Evolutionary conservation across 768 basidiomycete species (phyloP), one percentile per base, ranked within the genome.

Genomic region (Udeniomyces megalosporus): DNA sequence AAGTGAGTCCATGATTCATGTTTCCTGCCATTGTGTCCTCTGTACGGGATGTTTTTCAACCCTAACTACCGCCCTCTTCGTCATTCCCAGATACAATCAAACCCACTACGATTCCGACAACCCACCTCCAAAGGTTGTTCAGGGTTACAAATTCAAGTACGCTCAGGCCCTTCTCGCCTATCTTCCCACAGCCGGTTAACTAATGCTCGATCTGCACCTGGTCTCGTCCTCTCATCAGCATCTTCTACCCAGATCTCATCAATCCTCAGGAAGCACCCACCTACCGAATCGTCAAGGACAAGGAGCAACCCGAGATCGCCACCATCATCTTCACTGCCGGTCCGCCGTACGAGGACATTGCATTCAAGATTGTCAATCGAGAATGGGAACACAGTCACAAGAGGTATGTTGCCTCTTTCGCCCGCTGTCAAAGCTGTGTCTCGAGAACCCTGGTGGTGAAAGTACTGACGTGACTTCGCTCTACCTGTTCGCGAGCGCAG

Each of bases 101-200:
- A 97, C 95, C 3, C 95, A 97, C 76, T 99, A 97, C 74, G 95
- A 96, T 89, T 93, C 88, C 68, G 95, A 97, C 71, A 99, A 99
- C 72, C 95, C 95, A 49, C 95, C 95, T 29, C 95, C 95, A 10
- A 99, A 99, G 74, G 92, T 97, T 62, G 95, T 99, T 10, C 95
- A 97, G 74, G 95, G 95, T 56, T 99, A 99, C 76, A 97, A 97
- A 77, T 65, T 65, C 63, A 65, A 65, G 86, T 82, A 69, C 35
- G 76, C n/a, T n/a, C n/a, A n/a, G n/a, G n/a, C n/a, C 53, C 65
- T 34, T 42, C 57, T 32, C 32, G 31, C 15, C 17, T 20, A 5
- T 58, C 26, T 12, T 31, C 15, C 49, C 11, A 15, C 10, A n/a
- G n/a, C n/a, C n/a, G n/a, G 96, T 0, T 14, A 11, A 22, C 24